Evolutionary conservation across 108 stramenopile species (phyloP).

Genomic region (Parmales sp.): DNA sequence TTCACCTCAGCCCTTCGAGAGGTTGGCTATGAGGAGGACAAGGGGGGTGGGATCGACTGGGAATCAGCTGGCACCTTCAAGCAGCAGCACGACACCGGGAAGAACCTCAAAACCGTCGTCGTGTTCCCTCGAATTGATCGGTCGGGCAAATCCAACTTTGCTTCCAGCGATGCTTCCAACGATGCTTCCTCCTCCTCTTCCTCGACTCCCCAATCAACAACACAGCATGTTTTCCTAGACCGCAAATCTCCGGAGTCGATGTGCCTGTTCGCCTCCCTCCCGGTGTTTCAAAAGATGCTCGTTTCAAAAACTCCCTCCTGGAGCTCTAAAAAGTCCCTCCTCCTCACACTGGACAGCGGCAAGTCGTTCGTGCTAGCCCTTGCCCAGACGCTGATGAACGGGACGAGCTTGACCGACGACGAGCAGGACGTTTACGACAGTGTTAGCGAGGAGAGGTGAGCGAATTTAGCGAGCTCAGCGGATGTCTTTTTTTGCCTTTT

Average conservation of each 20-base stretch:
- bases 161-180: too few species aligned
- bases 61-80: conserved; percentile 82
- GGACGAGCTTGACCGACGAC: conserved; percentile 50
- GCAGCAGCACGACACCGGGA: conserved; percentile 88
- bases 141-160: too few species aligned
- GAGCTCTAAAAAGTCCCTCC: conserved; percentile 68
- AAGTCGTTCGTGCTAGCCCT: conserved; percentile 36
- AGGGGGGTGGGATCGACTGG: conserved; percentile 60
- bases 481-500: too few species aligned
- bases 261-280: conserved; percentile 47
- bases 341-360: conserved; percentile 29
- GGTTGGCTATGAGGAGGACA: conserved; percentile 78
- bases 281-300: conserved; percentile 51
- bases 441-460: too few species aligned
- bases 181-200: conserved; percentile 12
- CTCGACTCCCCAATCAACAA: conserved; percentile 1
- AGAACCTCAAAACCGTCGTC: conserved; percentile 84
- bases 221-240: conserved; percentile 31
- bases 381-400: conserved; percentile 65
- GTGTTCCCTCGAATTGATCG: conserved; percentile 66
- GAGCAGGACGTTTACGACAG: conserved; percentile 77
- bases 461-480: too few species aligned
- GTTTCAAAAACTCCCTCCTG: conserved; percentile 56
- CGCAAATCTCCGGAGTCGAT: conserved; percentile 62
- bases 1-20: conserved; percentile 60